Percentiles rank a stretch among this genome's conserved stretches.
These are phyloP conservation scores for Avena atlantica DNA, from an alignment of 176 grass and related monocot species.

Conservation along the genomic window DNA sequence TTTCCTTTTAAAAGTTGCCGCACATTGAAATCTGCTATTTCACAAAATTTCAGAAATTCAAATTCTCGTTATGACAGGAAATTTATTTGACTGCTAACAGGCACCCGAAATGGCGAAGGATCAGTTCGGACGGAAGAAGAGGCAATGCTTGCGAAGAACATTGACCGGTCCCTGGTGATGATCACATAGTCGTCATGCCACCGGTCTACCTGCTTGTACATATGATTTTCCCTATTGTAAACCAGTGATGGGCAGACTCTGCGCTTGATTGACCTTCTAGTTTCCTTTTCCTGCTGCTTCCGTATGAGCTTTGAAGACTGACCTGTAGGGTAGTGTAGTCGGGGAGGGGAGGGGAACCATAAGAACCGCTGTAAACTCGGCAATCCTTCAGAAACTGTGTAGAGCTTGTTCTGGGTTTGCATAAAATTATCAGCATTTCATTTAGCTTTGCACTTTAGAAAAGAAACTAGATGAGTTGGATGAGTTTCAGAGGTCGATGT, in stretches of 20 bases:
- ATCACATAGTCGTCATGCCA: neutral
- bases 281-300: slow-evolving; percentile 7
- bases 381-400: slow-evolving; percentile 34
- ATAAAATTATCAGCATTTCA: neutral
- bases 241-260: slow-evolving; percentile 21
- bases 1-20: neutral
- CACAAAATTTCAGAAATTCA: neutral
- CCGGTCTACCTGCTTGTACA: slow-evolving; percentile 32
- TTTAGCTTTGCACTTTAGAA: neutral
- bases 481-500: neutral
- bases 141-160: slow-evolving; percentile 80
- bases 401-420: slow-evolving; percentile 41
- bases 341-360: slow-evolving; percentile 30
- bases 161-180: slow-evolving; percentile 79
- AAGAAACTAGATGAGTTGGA: slow-evolving; percentile 27
- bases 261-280: slow-evolving; percentile 30
- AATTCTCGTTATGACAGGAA: neutral
- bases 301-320: slow-evolving; percentile 24
- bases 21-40: neutral
- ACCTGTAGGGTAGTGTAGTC: slow-evolving; percentile 39
- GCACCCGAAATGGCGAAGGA: slow-evolving; percentile 50
- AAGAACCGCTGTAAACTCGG: slow-evolving; percentile 10
- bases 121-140: slow-evolving; percentile 59
- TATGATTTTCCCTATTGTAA: slow-evolving; percentile 44
- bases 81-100: slow-evolving; percentile 40